Evolutionary conservation across 257 asterid genomes (phyloP).

Genomic region (Plectranthus barbatus): DNA sequence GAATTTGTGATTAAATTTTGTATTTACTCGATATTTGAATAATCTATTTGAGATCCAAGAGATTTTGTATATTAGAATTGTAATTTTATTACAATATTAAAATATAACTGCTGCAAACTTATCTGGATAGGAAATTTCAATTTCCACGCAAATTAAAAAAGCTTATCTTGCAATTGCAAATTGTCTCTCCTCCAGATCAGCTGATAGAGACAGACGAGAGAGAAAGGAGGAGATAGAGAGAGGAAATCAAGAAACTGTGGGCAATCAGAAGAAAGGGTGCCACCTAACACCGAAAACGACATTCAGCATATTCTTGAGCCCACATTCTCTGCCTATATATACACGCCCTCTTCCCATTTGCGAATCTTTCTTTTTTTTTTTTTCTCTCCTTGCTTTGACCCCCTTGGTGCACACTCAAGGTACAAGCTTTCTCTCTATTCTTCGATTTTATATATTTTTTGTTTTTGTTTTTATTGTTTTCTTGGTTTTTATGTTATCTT

Average conservation of each 20-base stretch:
- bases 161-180: constrained; percentile 12
- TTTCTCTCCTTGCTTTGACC: constrained; percentile 15
- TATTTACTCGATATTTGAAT: too few species aligned
- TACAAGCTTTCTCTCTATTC: neutral
- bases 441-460: neutral
- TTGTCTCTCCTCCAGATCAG: constrained; percentile 22
- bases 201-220: constrained; percentile 10
- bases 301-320: constrained; percentile 19
- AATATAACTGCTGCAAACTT: neutral
- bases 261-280: constrained; percentile 13
- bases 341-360: constrained; percentile 13
- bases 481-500: neutral
- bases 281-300: constrained; percentile 32
- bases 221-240: neutral
- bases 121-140: neutral
- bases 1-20: too few species aligned
- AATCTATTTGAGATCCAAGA: too few species aligned
- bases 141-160: neutral
- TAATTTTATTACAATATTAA: too few species aligned
- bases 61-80: too few species aligned
- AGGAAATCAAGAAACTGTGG: constrained; percentile 7
- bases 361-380: constrained; percentile 31
- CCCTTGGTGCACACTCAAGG: constrained; percentile 13
- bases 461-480: neutral
- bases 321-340: constrained; percentile 25